Conservation (phyloP, 768 basidiomycete genomes). For the Leccinum fibrillosum region DNA sequence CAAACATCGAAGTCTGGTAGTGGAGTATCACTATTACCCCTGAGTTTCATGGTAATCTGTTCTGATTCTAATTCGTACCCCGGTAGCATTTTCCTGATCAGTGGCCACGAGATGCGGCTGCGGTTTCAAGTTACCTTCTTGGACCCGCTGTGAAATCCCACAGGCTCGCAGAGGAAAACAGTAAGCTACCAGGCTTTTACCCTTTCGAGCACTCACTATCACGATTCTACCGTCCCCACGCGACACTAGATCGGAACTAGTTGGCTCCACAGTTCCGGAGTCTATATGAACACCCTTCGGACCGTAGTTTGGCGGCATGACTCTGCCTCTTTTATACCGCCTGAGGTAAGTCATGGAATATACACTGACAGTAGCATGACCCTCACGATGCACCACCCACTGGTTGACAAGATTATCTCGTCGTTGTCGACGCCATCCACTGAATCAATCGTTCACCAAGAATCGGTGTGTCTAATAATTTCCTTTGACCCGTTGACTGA, state of each 20-base stretch:
- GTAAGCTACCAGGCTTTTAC: background rate
- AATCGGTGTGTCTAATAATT: background rate
- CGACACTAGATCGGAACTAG: background rate
- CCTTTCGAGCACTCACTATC: background rate
- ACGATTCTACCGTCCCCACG: background rate
- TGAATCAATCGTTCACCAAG: background rate
- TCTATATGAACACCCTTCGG: background rate
- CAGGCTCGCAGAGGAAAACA: background rate
- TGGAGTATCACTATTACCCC: too few relatives aligned
- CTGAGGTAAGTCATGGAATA: too few relatives aligned
- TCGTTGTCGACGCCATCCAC: background rate
- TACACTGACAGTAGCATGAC: too few relatives aligned
- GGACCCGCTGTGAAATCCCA: background rate
- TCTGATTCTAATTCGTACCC: too few relatives aligned
- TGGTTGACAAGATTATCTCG: background rate
- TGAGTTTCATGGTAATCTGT: too few relatives aligned
- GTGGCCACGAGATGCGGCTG: too few relatives aligned
- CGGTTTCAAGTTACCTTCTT: too few relatives aligned
- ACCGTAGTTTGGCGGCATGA: background rate
- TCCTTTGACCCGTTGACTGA: background rate
- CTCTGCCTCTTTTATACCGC: too few relatives aligned
- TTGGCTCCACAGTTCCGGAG: background rate
- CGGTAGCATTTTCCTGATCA: too few relatives aligned
- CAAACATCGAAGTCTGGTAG: too few relatives aligned
- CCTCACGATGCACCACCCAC: background rate